Evolutionary conservation across 2,329 filamentous ascomycete species (phyloP).

Genomic region (Nothopassalora personata): DNA sequence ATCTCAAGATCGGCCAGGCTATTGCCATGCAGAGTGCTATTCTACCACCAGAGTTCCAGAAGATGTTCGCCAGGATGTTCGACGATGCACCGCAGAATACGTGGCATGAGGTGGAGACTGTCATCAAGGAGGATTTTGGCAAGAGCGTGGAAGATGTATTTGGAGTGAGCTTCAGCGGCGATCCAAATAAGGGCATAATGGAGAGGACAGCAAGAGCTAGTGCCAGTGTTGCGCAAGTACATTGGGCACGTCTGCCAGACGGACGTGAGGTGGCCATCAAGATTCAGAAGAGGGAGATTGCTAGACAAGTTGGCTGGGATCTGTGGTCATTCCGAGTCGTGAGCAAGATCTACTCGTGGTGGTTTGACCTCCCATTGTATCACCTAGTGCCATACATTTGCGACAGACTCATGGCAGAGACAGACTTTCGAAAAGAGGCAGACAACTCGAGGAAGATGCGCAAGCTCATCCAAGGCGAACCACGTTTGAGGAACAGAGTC

Average conservation of each 20-base stretch:
- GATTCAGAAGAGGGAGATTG: constrained; percentile 93
- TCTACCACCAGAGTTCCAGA: constrained; percentile 87
- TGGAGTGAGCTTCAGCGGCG: constrained; percentile 65
- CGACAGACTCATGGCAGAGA: constrained; percentile 86
- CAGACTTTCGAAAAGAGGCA: constrained; percentile 90
- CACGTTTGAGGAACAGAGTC: constrained; percentile 69
- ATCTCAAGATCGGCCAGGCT: constrained; percentile 96
- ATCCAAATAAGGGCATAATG: constrained; percentile 57
- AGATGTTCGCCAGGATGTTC: constrained; percentile 95
- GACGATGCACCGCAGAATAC: constrained; percentile 92
- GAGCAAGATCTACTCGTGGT: constrained; percentile 72
- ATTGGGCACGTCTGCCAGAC: constrained; percentile 82
- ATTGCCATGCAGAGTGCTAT: constrained; percentile 98
- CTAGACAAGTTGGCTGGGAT: constrained; percentile 86
- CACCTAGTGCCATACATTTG: constrained; percentile 86
- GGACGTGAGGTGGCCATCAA: constrained; percentile 92
- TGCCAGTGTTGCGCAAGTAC: constrained; percentile 93
- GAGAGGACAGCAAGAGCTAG: constrained; percentile 69
- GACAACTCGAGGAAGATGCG: constrained; percentile 83
- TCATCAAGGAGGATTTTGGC: constrained; percentile 86
- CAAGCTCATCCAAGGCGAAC: constrained; percentile 66
- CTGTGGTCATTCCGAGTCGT: constrained; percentile 93
- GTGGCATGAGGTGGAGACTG: constrained; percentile 78
- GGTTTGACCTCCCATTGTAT: constrained; percentile 91
- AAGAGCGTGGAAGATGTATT: constrained; percentile 85